phyloP scores from a whole-genome alignment of 2,329 filamentous ascomycete species.

The Podosphaera fusca region DNA sequence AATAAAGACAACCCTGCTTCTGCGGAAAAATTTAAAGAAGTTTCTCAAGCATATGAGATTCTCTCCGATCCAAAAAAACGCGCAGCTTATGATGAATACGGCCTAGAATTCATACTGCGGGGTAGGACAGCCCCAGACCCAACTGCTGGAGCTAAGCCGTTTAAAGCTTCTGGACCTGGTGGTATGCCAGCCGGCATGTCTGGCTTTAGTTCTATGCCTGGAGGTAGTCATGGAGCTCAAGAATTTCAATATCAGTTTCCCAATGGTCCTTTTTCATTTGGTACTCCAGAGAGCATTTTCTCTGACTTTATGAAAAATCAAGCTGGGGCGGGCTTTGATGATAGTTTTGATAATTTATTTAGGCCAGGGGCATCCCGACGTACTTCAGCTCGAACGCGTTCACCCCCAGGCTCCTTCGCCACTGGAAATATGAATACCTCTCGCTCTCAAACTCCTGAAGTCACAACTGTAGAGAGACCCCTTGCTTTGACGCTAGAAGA shows the following conservation, averaged over 20 bases:
- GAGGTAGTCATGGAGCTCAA: slow-evolving; percentile 28
- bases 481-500: slow-evolving; percentile 70
- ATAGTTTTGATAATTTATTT: slow-evolving; percentile 32
- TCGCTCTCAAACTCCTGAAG: slow-evolving; percentile 45
- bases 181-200: slow-evolving; percentile 29
- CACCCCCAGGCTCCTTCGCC: slow-evolving; percentile 20
- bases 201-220: slow-evolving; percentile 26
- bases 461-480: slow-evolving; percentile 72
- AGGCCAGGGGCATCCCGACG: slow-evolving; percentile 18
- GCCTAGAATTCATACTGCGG: slow-evolving; percentile 74
- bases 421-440: slow-evolving; percentile 20
- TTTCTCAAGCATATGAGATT: slow-evolving; percentile 94
- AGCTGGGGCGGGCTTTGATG: slow-evolving; percentile 19
- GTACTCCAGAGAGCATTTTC: slow-evolving; percentile 66
- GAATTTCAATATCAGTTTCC: slow-evolving; percentile 25
- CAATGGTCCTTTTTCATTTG: slow-evolving; percentile 48
- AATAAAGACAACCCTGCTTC: slow-evolving; percentile 78
- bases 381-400: slow-evolving; percentile 21
- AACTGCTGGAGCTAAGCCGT: slow-evolving; percentile 30
- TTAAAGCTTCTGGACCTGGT: slow-evolving; percentile 18
- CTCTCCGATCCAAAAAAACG: slow-evolving; percentile 92
- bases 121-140: slow-evolving; percentile 47
- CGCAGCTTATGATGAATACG: slow-evolving; percentile 84
- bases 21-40: slow-evolving; percentile 91
- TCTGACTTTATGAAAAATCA: slow-evolving; percentile 50